Percentiles rank a stretch among this genome's conserved stretches.
These are phyloP conservation scores for Ustanciosporium gigantosporum DNA, from an alignment of 1,284 basidiomycete genomes.

Conservation along the genomic window DNA sequence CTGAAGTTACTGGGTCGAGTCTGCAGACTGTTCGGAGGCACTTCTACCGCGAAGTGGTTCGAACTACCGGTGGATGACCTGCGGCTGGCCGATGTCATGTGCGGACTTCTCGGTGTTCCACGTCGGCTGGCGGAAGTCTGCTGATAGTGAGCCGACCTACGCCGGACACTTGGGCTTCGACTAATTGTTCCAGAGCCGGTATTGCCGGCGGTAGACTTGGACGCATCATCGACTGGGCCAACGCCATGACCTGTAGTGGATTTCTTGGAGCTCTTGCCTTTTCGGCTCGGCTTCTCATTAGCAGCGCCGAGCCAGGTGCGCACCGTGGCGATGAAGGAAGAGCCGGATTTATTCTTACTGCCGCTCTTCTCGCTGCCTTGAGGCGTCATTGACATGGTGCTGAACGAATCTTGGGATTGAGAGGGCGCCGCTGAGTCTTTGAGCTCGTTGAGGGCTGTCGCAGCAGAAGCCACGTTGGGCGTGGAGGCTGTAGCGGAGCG, in stretches of 20 bases:
- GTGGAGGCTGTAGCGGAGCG: constrained; percentile 1
- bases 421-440: constrained; percentile 16
- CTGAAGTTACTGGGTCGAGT: constrained; percentile 35
- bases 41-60: constrained; percentile 13
- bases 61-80: constrained; percentile 43
- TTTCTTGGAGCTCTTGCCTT: constrained; percentile 73
- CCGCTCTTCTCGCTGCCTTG: constrained; percentile 32
- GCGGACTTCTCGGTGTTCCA: constrained; percentile 26
- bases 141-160: constrained; percentile 19
- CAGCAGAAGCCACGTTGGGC: not conserved
- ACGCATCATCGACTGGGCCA: constrained; percentile 10
- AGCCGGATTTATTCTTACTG: constrained; percentile 14
- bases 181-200: constrained; percentile 6
- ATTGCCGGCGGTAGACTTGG: not conserved
- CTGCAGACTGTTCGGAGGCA: constrained; percentile 20
- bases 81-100: constrained; percentile 35
- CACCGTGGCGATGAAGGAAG: constrained; percentile 62
- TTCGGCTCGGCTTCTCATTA: constrained; percentile 75
- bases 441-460: not conserved
- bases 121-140: constrained; percentile 12
- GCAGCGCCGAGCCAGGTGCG: constrained; percentile 89
- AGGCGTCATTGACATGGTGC: constrained; percentile 33
- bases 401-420: constrained; percentile 48
- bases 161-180: constrained; percentile 17
- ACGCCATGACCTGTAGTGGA: constrained; percentile 63